Conservation (phyloP, 176 grass and related monocot genomes). For the Phoenix dactylifera region DNA sequence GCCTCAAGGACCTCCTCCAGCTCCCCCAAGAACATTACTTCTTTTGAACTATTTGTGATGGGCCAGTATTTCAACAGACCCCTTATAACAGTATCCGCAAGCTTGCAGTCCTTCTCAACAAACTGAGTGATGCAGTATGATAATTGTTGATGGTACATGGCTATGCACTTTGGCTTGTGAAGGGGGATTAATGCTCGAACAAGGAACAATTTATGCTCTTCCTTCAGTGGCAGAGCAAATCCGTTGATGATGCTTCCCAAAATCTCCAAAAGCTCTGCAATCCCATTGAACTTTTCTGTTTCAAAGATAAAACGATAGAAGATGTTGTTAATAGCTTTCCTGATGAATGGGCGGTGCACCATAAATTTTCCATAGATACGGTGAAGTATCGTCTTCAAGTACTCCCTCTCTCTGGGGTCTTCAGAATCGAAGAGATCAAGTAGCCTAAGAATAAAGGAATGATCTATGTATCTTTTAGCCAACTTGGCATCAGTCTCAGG, state of each 20-base stretch:
- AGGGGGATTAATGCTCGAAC: slow-evolving; percentile 84
- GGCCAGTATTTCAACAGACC: slow-evolving; percentile 98
- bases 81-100: slow-evolving; percentile 47
- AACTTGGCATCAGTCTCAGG: slow-evolving; percentile 90
- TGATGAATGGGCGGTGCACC: slow-evolving; percentile 95
- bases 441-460: slow-evolving; percentile 87
- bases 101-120: slow-evolving; percentile 95
- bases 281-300: slow-evolving; percentile 85
- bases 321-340: slow-evolving; percentile 96
- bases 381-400: slow-evolving; percentile 90
- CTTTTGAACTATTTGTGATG: slow-evolving; percentile 94
- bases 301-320: slow-evolving; percentile 96
- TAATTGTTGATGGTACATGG: slow-evolving; percentile 83
- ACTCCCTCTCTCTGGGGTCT: slow-evolving; percentile 94
- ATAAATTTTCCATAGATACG: slow-evolving; percentile 99
- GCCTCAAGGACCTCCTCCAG: slow-evolving; percentile 93
- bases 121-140: slow-evolving; percentile 93
- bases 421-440: slow-evolving; percentile 96
- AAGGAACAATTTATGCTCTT: slow-evolving; percentile 96
- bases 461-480: slow-evolving; percentile 94
- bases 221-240: slow-evolving; percentile 89
- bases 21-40: slow-evolving; percentile 97
- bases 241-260: slow-evolving; percentile 96
- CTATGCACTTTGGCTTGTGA: slow-evolving; percentile 91
- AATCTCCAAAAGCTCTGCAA: slow-evolving; percentile 89